phyloP scores from a whole-genome alignment of 75 land plant genomes.

The Sequoiadendron giganteum region DNA sequence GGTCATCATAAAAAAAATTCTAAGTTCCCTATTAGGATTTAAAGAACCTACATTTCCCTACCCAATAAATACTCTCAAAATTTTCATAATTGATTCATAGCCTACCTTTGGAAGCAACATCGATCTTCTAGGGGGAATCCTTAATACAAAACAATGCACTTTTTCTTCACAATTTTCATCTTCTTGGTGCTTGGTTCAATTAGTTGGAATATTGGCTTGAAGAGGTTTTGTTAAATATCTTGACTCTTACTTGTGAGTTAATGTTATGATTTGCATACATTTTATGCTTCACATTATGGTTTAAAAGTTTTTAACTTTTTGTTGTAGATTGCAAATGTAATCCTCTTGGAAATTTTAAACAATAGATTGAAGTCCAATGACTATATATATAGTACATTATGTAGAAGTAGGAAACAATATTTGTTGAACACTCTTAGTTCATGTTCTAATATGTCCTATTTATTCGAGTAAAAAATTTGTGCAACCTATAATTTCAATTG shows the following conservation, averaged over 20 bases:
- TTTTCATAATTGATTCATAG: conserved; percentile 37
- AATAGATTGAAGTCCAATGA: too few species aligned
- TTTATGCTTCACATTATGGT: too few species aligned
- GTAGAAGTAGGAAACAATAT: too few species aligned
- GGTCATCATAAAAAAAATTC: conserved; percentile 33
- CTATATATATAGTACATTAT: too few species aligned
- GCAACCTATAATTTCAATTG: too few species aligned
- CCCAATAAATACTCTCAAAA: conserved; percentile 62
- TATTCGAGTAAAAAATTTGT: too few species aligned
- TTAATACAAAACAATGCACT: conserved; percentile 65
- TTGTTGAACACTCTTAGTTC: too few species aligned
- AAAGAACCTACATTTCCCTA: conserved; percentile 59
- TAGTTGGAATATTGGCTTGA: conserved; percentile 67
- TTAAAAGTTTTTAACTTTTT: too few species aligned
- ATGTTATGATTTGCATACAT: not conserved
- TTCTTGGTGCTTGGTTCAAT: conserved; percentile 76
- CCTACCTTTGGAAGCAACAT: conserved; percentile 79
- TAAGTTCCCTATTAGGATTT: conserved; percentile 37
- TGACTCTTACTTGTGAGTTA: not conserved
- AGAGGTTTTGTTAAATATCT: conserved; percentile 35
- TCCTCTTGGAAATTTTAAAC: too few species aligned
- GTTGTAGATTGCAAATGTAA: too few species aligned
- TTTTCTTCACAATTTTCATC: conserved; percentile 63
- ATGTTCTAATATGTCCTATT: too few species aligned
- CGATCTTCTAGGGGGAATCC: conserved; percentile 78